phyloP scores from a whole-genome alignment of 768 basidiomycete genomes.

The Suillus fuscotomentosus region DNA sequence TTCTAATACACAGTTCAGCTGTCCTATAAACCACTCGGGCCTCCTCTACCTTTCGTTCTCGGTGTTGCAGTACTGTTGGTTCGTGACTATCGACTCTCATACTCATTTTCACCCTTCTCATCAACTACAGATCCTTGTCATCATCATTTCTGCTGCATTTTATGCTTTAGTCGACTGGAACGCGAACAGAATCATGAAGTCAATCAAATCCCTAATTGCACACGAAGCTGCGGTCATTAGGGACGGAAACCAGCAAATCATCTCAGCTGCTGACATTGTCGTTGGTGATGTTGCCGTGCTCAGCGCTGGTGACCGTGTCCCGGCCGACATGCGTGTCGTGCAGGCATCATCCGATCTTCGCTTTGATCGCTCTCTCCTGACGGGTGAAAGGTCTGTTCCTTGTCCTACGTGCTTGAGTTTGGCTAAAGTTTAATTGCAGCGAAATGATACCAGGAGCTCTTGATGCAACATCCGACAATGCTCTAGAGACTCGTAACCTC shows the following conservation, averaged over 20 bases:
- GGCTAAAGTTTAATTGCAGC: conserved; percentile 12
- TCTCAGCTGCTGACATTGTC: conserved; percentile 61
- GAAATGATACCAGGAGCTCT: conserved; percentile 35
- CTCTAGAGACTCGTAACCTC: conserved; percentile 51
- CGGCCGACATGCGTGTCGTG: conserved; percentile 68
- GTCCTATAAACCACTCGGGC: conserved; percentile 44
- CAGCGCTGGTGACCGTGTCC: conserved; percentile 64
- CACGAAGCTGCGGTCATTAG: conserved; percentile 45
- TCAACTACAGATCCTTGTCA: conserved; percentile 60
- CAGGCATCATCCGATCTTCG: conserved; percentile 54
- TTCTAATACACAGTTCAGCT: neutral
- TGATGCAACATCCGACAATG: conserved; percentile 41
- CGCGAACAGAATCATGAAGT: conserved; percentile 42
- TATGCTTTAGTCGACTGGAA: conserved; percentile 13
- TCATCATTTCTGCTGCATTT: conserved; percentile 43
- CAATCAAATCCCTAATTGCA: conserved; percentile 40
- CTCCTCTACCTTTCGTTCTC: conserved; percentile 53
- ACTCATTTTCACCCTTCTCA: conserved; percentile 37
- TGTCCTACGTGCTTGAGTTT: conserved; percentile 26
- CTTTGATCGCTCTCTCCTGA: conserved; percentile 65
- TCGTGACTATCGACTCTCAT: neutral
- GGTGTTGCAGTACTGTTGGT: conserved; percentile 34
- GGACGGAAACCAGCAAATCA: conserved; percentile 40
- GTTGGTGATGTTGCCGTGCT: conserved; percentile 67
- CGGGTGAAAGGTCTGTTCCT: conserved; percentile 50